Conservation (phyloP, 495 filamentous ascomycete species). For the Aspergillus campestris region DNA sequence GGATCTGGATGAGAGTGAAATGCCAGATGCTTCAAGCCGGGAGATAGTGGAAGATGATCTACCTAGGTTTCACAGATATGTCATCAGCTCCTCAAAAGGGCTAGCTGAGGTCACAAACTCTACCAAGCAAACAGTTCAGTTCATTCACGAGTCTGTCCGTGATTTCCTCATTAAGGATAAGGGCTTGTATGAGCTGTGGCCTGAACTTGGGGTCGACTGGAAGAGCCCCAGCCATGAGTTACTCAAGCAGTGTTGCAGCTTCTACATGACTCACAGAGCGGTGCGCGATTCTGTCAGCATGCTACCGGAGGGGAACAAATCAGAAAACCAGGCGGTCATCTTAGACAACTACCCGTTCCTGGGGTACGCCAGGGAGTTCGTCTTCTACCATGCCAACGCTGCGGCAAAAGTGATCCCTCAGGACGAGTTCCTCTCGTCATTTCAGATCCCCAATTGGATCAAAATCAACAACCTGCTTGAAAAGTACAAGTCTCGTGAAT, state of each 20-base stretch:
- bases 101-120: slow-evolving; percentile 31
- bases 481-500: slow-evolving; percentile 16
- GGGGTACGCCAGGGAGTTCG: slow-evolving; percentile 33
- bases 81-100: slow-evolving; percentile 34
- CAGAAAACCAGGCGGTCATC: background rate
- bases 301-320: background rate
- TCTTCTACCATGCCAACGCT: slow-evolving; percentile 37
- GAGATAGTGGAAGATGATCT: background rate
- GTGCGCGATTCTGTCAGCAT: slow-evolving; percentile 4
- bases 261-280: slow-evolving; percentile 12
- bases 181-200: slow-evolving; percentile 28
- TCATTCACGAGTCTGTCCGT: slow-evolving; percentile 42
- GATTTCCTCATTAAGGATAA: slow-evolving; percentile 34
- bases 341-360: slow-evolving; percentile 31
- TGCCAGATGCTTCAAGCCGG: slow-evolving; percentile 1
- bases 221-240: slow-evolving; percentile 23
- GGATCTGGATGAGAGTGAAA: slow-evolving; percentile 6
- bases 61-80: slow-evolving; percentile 16
- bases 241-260: slow-evolving; percentile 27
- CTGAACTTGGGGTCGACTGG: slow-evolving; percentile 15
- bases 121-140: slow-evolving; percentile 24
- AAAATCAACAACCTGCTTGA: slow-evolving; percentile 29
- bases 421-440: slow-evolving; percentile 24
- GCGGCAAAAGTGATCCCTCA: slow-evolving; percentile 29
- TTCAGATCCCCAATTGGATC: slow-evolving; percentile 29